Evolutionary conservation across 495 filamentous ascomycete genomes (phyloP).

Genomic region (Penicillium angulare): DNA sequence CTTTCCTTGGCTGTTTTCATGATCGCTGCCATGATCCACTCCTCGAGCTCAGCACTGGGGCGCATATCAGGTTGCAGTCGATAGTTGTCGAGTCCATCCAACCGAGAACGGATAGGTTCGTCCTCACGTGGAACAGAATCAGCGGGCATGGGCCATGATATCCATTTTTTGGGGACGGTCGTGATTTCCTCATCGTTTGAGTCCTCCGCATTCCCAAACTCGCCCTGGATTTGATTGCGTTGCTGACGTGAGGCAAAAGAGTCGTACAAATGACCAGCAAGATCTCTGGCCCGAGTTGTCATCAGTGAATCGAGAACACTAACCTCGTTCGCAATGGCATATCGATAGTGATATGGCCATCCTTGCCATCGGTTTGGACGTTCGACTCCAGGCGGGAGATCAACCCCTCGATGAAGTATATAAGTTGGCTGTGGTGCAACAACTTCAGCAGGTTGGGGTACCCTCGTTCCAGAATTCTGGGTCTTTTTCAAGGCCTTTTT

Average conservation of each 20-base stretch:
- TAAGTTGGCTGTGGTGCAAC: constrained; percentile 7
- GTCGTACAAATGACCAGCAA: constrained; percentile 77
- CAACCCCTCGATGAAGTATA: constrained; percentile 21
- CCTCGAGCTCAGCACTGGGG: constrained; percentile 61
- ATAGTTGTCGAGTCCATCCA: constrained; percentile 47
- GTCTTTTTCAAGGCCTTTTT: background rate
- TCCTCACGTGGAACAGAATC: constrained; percentile 57
- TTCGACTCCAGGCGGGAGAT: constrained; percentile 22
- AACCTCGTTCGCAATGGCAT: constrained; percentile 58
- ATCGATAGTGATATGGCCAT: constrained; percentile 55
- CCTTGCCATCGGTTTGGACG: constrained; percentile 57
- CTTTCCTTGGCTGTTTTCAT: constrained; percentile 62
- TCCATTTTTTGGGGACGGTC: constrained; percentile 58
- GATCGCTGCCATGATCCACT: constrained; percentile 61
- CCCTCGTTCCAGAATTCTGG: background rate
- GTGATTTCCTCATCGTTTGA: constrained; percentile 16
- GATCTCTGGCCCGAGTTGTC: constrained; percentile 54
- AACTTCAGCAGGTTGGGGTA: background rate
- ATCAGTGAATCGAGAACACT: constrained; percentile 56
- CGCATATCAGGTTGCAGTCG: constrained; percentile 38
- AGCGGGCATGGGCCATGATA: constrained; percentile 72
- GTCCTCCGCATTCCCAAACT: constrained; percentile 21
- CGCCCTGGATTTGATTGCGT: constrained; percentile 26
- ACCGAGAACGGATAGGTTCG: constrained; percentile 40
- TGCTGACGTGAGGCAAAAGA: constrained; percentile 58